Evolutionary conservation across 768 basidiomycete genomes (phyloP).

Genomic region (Amanita rimosa): DNA sequence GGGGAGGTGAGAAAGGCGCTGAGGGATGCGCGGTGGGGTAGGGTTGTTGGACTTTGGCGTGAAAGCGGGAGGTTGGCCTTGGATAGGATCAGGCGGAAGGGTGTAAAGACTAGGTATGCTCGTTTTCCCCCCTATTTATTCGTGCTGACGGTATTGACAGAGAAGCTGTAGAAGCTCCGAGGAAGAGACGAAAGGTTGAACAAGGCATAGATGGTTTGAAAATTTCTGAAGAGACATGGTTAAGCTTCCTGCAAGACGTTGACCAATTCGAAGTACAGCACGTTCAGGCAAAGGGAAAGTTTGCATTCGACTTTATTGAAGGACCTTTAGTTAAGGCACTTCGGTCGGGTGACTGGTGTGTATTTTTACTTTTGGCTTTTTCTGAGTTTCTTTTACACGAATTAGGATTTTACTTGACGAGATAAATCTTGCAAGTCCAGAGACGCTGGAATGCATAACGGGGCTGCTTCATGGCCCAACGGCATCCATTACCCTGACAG

Average conservation of each 20-base stretch:
- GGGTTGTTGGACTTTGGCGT: conserved; percentile 74
- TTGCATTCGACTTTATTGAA: conserved; percentile 92
- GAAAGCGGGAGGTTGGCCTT: conserved; percentile 62
- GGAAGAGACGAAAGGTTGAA: conserved; percentile 64
- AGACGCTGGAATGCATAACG: conserved; percentile 89
- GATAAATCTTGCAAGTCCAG: conserved; percentile 88
- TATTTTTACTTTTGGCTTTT: conserved; percentile 3
- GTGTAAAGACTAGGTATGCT: conserved; percentile 15
- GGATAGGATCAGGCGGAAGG: conserved; percentile 36
- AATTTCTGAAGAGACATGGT: conserved; percentile 52
- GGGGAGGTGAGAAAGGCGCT: conserved; percentile 74
- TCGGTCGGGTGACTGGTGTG: conserved; percentile 83
- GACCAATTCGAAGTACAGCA: conserved; percentile 82
- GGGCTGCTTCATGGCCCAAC: conserved; percentile 77
- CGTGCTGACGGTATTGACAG: conserved; percentile 7
- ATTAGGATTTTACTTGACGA: conserved; percentile 90
- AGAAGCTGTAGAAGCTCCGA: conserved; percentile 30
- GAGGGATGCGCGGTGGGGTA: conserved; percentile 75
- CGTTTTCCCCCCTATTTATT: neutral
- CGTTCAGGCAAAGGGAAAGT: conserved; percentile 78
- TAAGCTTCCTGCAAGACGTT: conserved; percentile 52
- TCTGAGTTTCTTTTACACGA: neutral
- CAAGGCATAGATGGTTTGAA: conserved; percentile 17
- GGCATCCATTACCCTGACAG: conserved; percentile 86
- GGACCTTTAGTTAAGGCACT: conserved; percentile 92